Percentiles rank a stretch among this genome's conserved stretches.
phyloP scores from a whole-genome alignment of 2,329 filamentous ascomycete species.

The Fusarium napiforme region DNA sequence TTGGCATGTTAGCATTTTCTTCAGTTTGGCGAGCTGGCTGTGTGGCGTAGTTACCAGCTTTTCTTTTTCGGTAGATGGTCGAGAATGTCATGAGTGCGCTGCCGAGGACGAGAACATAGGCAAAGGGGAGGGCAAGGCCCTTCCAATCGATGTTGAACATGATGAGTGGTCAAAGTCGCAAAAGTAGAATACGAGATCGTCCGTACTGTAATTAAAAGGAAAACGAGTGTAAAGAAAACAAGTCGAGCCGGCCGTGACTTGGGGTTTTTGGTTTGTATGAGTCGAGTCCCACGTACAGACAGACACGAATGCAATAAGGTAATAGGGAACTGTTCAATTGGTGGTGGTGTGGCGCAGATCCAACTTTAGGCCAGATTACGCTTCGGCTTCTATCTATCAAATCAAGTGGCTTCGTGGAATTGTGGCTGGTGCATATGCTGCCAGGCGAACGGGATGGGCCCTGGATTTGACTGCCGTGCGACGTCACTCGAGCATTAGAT shows the following conservation, averaged over 20 bases:
- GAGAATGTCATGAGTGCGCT: conserved; percentile 93
- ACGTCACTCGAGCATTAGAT: conserved; percentile 35
- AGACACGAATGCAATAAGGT: conserved; percentile 28
- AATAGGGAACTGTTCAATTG: conserved; percentile 5
- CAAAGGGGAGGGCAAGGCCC: conserved; percentile 85
- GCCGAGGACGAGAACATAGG: conserved; percentile 88
- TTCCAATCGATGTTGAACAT: conserved; percentile 78
- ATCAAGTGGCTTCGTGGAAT: conserved; percentile 11
- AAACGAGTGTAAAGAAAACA: conserved; percentile 28
- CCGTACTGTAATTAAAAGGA: conserved; percentile 12
- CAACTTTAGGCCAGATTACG: conserved; percentile 38
- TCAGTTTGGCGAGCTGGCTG: neutral
- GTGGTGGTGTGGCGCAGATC: conserved; percentile 37
- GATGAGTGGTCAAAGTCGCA: conserved; percentile 32
- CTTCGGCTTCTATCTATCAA: neutral
- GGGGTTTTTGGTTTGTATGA: neutral
- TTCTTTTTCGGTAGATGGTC: conserved; percentile 90
- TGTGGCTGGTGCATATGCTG: conserved; percentile 15
- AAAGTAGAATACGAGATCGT: conserved; percentile 2
- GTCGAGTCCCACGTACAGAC: neutral
- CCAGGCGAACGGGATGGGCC: neutral
- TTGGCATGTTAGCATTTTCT: conserved; percentile 11
- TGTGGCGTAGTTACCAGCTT: conserved; percentile 69
- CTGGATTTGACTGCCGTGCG: conserved; percentile 21
- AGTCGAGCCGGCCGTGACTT: conserved; percentile 18